phyloP scores from a whole-genome alignment of 83 land plant genomes.

The Picea engelmannii region DNA sequence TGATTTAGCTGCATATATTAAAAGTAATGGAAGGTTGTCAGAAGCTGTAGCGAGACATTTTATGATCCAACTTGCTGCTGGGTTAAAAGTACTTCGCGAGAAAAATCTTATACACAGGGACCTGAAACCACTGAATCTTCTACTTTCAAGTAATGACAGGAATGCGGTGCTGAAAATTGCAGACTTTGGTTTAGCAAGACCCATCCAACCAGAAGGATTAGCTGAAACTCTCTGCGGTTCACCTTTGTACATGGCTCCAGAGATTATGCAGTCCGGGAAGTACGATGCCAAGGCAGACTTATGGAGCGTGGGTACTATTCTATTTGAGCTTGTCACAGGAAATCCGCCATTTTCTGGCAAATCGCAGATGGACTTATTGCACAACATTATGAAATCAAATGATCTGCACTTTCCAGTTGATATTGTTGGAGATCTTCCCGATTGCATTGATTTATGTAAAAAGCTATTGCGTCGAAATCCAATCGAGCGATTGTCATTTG shows the following conservation, averaged over 20 bases:
- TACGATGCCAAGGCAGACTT: slow-evolving; percentile 99
- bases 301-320: slow-evolving; percentile 99
- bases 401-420: slow-evolving; percentile 76
- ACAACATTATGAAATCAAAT: slow-evolving; percentile 81
- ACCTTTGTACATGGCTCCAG: slow-evolving; percentile 99
- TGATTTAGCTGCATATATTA: neutral
- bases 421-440: slow-evolving; percentile 41
- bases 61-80: slow-evolving; percentile 68
- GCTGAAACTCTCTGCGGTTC: slow-evolving; percentile 99
- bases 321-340: slow-evolving; percentile 91
- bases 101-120: too few relatives aligned
- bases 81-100: slow-evolving; percentile 15
- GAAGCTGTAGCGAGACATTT: slow-evolving; percentile 53
- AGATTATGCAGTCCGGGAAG: slow-evolving; percentile 84
- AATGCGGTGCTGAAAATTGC: too few relatives aligned
- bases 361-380: slow-evolving; percentile 62
- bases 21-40: neutral
- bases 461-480: slow-evolving; percentile 42
- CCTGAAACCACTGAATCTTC: too few relatives aligned
- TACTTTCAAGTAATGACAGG: too few relatives aligned
- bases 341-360: slow-evolving; percentile 87
- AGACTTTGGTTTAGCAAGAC: too few relatives aligned
- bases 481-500: too few relatives aligned
- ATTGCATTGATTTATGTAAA: slow-evolving; percentile 87
- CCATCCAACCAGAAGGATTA: slow-evolving; percentile 88